These are phyloP conservation scores for Camellia sinensis DNA, from an alignment of 148 eudicot genomes.

Conservation along the genomic window DNA sequence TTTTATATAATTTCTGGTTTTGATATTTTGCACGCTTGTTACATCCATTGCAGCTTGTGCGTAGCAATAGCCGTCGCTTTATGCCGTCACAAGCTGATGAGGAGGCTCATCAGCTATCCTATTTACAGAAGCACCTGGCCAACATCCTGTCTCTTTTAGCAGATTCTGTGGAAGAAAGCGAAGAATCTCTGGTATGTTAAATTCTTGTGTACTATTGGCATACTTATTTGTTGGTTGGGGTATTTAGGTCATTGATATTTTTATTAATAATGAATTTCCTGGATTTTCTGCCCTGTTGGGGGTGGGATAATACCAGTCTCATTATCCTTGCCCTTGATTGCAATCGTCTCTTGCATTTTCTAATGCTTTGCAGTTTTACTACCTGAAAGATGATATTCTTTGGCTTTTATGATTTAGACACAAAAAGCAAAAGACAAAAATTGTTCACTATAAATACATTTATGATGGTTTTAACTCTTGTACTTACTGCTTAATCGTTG, in stretches of 20 bases:
- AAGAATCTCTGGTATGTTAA: constrained; percentile 74
- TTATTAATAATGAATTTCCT: not conserved
- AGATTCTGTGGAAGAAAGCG: constrained; percentile 70
- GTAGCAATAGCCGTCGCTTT: constrained; percentile 89
- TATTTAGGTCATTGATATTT: not conserved
- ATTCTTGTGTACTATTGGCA: constrained; percentile 5
- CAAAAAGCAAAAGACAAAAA: too few relatives aligned
- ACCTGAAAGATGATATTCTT: not conserved
- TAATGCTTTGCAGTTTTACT: not conserved
- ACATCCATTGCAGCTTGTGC: constrained; percentile 65
- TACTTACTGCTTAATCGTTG: not conserved
- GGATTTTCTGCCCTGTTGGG: not conserved
- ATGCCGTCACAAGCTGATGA: constrained; percentile 99
- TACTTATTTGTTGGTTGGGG: not conserved
- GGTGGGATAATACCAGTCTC: not conserved
- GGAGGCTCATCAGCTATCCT: constrained; percentile 96
- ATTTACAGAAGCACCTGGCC: constrained; percentile 87
- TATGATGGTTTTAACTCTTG: not conserved
- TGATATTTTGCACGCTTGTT: not conserved
- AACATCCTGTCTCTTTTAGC: constrained; percentile 87
- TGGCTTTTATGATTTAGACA: too few relatives aligned
- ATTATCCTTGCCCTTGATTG: not conserved
- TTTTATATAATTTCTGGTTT: not conserved
- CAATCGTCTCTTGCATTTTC: not conserved
- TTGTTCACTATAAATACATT: too few relatives aligned